phyloP scores from a whole-genome alignment of 371 early-diverging fungal species.

The Apophysomyces trapeziformis region DNA sequence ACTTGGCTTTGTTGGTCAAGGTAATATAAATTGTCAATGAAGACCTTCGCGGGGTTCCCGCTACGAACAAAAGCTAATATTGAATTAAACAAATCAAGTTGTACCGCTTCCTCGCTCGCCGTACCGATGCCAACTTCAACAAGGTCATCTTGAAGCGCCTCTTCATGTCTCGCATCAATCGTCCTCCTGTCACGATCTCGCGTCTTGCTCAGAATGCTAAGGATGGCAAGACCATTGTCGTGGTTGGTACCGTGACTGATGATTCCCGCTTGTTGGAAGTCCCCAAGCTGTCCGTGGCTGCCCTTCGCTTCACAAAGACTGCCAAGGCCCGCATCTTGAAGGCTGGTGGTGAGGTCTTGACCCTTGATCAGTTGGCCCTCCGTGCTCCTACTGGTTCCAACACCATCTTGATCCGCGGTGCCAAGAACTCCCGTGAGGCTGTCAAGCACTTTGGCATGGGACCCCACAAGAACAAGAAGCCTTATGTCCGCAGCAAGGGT shows the following conservation, averaged over 20 bases:
- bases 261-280: slow-evolving; percentile 92
- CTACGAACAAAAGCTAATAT: background rate
- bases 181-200: slow-evolving; percentile 94
- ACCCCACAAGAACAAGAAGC: slow-evolving; percentile 83
- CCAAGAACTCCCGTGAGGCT: slow-evolving; percentile 90
- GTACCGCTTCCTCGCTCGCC: slow-evolving; percentile 98
- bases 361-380: slow-evolving; percentile 98
- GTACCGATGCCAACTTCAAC: slow-evolving; percentile 98
- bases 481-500: slow-evolving; percentile 98
- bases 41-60: too few relatives aligned
- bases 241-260: slow-evolving; percentile 97
- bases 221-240: slow-evolving; percentile 83
- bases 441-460: slow-evolving; percentile 87
- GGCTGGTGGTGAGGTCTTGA: slow-evolving; percentile 98
- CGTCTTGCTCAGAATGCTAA: slow-evolving; percentile 78
- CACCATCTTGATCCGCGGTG: slow-evolving; percentile 95
- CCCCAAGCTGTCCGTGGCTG: slow-evolving; percentile 96
- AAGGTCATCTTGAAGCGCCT: slow-evolving; percentile 97
- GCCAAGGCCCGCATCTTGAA: slow-evolving; percentile 97
- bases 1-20: slow-evolving; percentile 92
- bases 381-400: slow-evolving; percentile 97
- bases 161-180: slow-evolving; percentile 97
- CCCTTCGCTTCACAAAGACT: slow-evolving; percentile 93
- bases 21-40: slow-evolving; percentile 38
- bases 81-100: slow-evolving; percentile 60